phyloP scores from a whole-genome alignment of 768 basidiomycete genomes.

The Suillus subluteus region DNA sequence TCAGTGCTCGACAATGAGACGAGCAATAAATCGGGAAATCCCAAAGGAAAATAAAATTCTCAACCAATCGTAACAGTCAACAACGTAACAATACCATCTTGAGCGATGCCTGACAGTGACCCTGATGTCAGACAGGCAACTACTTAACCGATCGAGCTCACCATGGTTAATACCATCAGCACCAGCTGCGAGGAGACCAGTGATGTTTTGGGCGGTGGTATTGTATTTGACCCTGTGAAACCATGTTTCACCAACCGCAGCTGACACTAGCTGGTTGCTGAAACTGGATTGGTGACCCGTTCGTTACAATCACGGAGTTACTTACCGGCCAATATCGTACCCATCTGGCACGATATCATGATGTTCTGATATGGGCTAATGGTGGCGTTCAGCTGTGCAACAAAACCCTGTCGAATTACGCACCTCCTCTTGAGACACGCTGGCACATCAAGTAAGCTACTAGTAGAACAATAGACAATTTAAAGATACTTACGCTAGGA shows the following conservation, averaged over 20 bases:
- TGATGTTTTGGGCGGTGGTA: slow-evolving; percentile 49
- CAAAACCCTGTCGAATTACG: background rate
- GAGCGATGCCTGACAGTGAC: slow-evolving; percentile 52
- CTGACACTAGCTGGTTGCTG: slow-evolving; percentile 43
- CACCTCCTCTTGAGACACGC: slow-evolving; percentile 53
- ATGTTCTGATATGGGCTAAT: slow-evolving; percentile 32
- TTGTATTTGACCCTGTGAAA: slow-evolving; percentile 51
- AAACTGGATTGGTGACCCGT: background rate
- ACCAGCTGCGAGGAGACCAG: slow-evolving; percentile 58
- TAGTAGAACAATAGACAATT: background rate
- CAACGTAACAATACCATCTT: slow-evolving; percentile 58
- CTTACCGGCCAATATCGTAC: slow-evolving; percentile 51
- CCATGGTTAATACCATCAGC: slow-evolving; percentile 55
- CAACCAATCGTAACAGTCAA: slow-evolving; percentile 54
- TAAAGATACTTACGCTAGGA: slow-evolving; percentile 52
- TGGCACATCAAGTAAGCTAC: slow-evolving; percentile 19
- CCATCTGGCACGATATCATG: slow-evolving; percentile 52
- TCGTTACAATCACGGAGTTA: background rate
- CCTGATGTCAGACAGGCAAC: slow-evolving; percentile 6
- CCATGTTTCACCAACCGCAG: slow-evolving; percentile 41
- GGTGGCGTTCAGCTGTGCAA: background rate
- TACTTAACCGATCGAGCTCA: slow-evolving; percentile 23
- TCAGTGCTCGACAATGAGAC: slow-evolving; percentile 7
- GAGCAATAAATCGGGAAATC: background rate
- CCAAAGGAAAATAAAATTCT: slow-evolving; percentile 7